Evolutionary conservation across 1,284 basidiomycete species (phyloP).

Genomic region (Afroboletus lepidellus): DNA sequence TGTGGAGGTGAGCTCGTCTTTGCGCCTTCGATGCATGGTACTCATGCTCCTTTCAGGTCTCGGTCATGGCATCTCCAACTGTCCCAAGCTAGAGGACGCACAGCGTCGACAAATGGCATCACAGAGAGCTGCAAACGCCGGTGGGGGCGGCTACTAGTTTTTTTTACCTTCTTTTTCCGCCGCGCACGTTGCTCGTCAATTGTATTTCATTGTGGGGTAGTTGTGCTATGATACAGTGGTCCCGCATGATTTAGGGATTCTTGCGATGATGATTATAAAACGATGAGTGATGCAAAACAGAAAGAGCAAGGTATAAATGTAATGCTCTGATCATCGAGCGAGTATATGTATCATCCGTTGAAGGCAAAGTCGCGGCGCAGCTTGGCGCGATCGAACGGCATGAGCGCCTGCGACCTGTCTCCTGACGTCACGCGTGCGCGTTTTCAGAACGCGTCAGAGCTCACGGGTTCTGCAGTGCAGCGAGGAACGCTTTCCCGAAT

Average conservation of each 20-base stretch:
- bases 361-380: constrained; percentile 25
- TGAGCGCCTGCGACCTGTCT: constrained; percentile 6
- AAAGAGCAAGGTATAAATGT: neutral
- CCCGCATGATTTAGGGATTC: neutral
- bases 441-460: constrained; percentile 1
- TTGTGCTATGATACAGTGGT: constrained; percentile 15
- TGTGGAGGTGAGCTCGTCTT: constrained; percentile 74
- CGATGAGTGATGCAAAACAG: constrained; percentile 9
- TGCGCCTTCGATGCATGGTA: neutral
- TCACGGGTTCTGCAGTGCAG: constrained; percentile 22
- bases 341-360: constrained; percentile 13
- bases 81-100: constrained; percentile 94
- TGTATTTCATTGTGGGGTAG: neutral
- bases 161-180: neutral
- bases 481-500: constrained; percentile 24
- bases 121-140: constrained; percentile 68
- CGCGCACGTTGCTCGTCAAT: neutral
- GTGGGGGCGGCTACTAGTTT: constrained; percentile 48
- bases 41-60: constrained; percentile 53
- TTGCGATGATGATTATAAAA: constrained; percentile 1
- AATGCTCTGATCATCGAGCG: neutral
- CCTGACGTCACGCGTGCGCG: neutral
- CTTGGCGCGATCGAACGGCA: constrained; percentile 17
- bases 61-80: constrained; percentile 91
- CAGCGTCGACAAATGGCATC: constrained; percentile 86